Percentiles rank a stretch among this genome's conserved stretches.
Conservation (phyloP, 768 basidiomycete genomes). For the Arthromyces matolae region DNA sequence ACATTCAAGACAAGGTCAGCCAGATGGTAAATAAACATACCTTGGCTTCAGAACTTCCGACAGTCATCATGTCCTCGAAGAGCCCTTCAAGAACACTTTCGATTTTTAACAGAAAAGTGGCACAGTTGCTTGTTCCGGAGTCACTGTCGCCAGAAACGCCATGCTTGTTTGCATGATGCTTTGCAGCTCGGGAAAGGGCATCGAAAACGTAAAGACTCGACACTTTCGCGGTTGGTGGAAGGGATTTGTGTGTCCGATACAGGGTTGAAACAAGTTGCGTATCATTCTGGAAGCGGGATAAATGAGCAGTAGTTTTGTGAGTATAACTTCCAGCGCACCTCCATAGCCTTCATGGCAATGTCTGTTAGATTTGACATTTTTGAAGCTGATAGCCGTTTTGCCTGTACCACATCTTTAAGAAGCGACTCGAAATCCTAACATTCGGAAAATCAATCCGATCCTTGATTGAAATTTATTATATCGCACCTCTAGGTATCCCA, state of each 20-base stretch:
- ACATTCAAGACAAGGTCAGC: background rate
- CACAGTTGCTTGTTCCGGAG: conserved; percentile 61
- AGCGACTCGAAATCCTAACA: conserved; percentile 74
- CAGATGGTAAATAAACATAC: conserved; percentile 51
- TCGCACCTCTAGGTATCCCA: conserved; percentile 43
- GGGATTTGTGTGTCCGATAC: conserved; percentile 83
- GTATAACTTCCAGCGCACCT: conserved; percentile 44
- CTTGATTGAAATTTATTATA: background rate
- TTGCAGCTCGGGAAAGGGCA: conserved; percentile 83
- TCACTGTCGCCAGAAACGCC: conserved; percentile 53
- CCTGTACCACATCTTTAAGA: conserved; percentile 77
- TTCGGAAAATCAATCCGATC: conserved; percentile 4
- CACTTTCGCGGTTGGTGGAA: conserved; percentile 67
- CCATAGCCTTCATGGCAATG: conserved; percentile 70
- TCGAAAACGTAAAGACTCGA: conserved; percentile 93
- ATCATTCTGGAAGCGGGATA: conserved; percentile 54
- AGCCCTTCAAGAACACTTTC: conserved; percentile 89
- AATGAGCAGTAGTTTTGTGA: background rate
- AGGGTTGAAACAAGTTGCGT: conserved; percentile 84
- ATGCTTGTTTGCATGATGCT: conserved; percentile 62
- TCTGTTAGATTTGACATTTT: conserved; percentile 79
- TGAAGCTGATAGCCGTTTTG: conserved; percentile 82
- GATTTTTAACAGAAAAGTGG: conserved; percentile 84
- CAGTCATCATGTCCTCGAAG: conserved; percentile 76
- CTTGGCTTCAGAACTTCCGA: conserved; percentile 71